Evolutionary conservation across 768 basidiomycete species (phyloP), one percentile per base, ranked within the genome.

Genomic region (Infundibulicybe gibba): DNA sequence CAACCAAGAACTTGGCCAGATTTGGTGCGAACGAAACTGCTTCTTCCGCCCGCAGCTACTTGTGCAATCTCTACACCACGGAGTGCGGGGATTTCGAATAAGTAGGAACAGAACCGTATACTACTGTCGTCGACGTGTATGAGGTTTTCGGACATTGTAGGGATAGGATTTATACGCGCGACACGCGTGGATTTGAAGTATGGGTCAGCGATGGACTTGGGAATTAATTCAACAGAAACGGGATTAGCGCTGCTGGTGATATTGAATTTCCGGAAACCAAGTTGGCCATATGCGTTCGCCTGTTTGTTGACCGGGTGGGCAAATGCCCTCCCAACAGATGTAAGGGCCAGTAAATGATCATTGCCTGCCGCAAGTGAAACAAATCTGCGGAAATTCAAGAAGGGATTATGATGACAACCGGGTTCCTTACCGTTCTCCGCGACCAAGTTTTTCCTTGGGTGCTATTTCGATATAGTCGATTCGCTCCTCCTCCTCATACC

Each of bases 231-330:
- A 11, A 81, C 68, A 50, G 39, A 51, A 40, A 45, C 58, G 43
- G 49, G 58, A 32, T 49, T 49, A 54, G 49, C 16, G 35, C 59
- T 41, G 47, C 57, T 57, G 25, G 68, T 55, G 31, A 87, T 71
- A 42, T 79, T 67, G 41, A 85, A 74, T 50, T 79, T 80, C 21
- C 83, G 79, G 54, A 88, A 74, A 6, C 93, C 94, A 6, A 97
- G 80, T 60, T 97, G 94, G 1, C 90, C 88, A 59, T 83, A 79
- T 1, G 76, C 67, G 64, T 97, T 97, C 21, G 87, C 93, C 8
- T 75, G 62, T 52, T 80, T 80, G 52, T 79, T 80, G 37, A 90
- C 71, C 0, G 94, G 90, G 57, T 90, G 81, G 2, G 83, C 78
- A 60, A 88, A 93, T 4, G 87, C 77, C 40, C 90, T 85, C 2